phyloP scores from a whole-genome alignment of 208 protist genomes.

The Acanthamoeba quina region DNA sequence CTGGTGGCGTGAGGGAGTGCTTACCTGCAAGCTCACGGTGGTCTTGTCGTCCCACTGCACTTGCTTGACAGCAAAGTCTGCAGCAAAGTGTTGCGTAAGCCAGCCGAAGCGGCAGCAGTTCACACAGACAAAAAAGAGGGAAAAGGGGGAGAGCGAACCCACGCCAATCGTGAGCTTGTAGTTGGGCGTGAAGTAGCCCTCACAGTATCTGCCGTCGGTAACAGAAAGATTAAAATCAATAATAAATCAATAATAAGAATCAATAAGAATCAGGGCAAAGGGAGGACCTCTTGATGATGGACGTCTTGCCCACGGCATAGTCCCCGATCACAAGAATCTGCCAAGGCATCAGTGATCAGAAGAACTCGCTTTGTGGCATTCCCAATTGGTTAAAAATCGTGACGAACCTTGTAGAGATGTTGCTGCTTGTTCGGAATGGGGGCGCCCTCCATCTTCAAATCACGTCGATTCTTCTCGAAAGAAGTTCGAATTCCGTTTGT shows the following conservation, averaged over 20 bases:
- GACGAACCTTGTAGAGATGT: conserved; percentile 64
- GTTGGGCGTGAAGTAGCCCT: conserved; percentile 82
- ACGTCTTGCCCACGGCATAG: conserved; percentile 87
- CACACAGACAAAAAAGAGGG: background rate
- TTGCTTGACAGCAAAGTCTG: conserved; percentile 86
- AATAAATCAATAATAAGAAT: background rate
- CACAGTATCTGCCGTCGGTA: background rate
- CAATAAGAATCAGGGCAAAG: too few species aligned
- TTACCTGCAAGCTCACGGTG: conserved; percentile 81
- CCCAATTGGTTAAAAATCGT: too few species aligned
- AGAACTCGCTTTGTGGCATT: too few species aligned
- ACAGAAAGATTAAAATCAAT: conserved; percentile 28
- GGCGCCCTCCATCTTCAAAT: background rate
- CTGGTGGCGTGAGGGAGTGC: too few species aligned
- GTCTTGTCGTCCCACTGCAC: conserved; percentile 81
- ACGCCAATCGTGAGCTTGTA: conserved; percentile 89
- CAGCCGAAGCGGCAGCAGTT: too few species aligned
- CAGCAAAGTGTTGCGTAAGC: background rate
- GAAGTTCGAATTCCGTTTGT: too few species aligned
- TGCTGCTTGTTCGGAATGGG: conserved; percentile 67
- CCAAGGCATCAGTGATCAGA: too few species aligned
- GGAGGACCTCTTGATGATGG: conserved; percentile 85
- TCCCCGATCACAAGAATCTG: conserved; percentile 84
- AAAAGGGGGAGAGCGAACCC: background rate
- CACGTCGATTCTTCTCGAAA: too few species aligned